Evolutionary conservation across 108 stramenopile species (phyloP).

Genomic region (Aurantiochytrium sp.): DNA sequence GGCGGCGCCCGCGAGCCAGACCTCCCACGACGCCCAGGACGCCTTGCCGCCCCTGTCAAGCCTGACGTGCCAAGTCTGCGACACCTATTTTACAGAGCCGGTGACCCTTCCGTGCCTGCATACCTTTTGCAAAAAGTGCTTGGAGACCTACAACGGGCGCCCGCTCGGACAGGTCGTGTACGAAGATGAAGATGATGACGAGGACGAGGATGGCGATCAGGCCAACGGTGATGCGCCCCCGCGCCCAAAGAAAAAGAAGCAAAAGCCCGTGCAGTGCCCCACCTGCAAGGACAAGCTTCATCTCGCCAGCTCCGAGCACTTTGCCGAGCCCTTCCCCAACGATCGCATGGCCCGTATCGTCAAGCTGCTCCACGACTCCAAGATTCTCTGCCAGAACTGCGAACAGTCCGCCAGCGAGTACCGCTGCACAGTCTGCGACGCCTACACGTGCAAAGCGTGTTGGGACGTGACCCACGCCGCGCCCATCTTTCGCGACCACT

Average conservation of each 20-base stretch:
- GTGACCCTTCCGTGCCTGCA: slow-evolving; percentile 13
- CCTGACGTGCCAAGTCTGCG: not conserved
- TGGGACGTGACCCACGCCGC: not conserved
- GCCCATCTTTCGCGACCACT: not conserved
- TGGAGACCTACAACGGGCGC: not conserved
- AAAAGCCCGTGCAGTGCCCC: slow-evolving; percentile 13
- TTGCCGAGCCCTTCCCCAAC: slow-evolving; percentile 5
- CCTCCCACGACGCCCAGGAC: not conserved
- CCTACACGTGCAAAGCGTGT: not conserved
- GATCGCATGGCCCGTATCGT: not conserved
- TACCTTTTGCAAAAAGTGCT: not conserved
- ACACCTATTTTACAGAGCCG: not conserved
- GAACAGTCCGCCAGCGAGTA: not conserved
- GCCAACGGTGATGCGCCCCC: not conserved
- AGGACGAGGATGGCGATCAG: not conserved
- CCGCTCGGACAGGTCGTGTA: not conserved
- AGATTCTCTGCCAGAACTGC: slow-evolving; percentile 17
- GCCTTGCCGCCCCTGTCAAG: not conserved
- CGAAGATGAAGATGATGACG: not conserved
- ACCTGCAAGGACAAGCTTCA: not conserved
- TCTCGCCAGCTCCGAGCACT: not conserved
- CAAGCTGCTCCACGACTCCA: not conserved
- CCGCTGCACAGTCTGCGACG: slow-evolving; percentile 1
- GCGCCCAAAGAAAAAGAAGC: not conserved
- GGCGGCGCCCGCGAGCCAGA: not conserved